phyloP scores from a whole-genome alignment of 2,329 filamentous ascomycete genomes.

The Pseudocercospora macadamiae region DNA sequence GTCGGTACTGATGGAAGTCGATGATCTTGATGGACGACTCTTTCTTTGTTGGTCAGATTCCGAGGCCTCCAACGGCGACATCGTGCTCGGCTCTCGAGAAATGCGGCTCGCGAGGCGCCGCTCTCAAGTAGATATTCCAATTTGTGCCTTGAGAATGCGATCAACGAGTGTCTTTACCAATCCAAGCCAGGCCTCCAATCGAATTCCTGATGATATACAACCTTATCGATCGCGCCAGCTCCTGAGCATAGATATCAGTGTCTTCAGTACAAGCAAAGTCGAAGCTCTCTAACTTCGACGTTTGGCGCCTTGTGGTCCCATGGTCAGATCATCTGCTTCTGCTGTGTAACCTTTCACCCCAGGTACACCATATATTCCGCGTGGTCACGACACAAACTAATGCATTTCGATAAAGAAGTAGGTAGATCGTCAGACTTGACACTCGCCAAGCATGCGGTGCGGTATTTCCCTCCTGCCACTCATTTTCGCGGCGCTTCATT shows the following conservation, averaged over 20 bases:
- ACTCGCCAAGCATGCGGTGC: not conserved
- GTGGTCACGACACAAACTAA: not conserved
- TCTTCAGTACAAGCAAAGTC: not conserved
- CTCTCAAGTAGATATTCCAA: too few relatives aligned
- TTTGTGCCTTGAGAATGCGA: too few relatives aligned
- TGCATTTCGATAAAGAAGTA: not conserved
- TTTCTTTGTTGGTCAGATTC: not conserved
- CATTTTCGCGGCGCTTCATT: not conserved
- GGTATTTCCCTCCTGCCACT: not conserved
- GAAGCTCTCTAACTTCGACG: not conserved
- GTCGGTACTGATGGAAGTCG: not conserved
- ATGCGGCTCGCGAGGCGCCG: not conserved
- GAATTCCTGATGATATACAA: too few relatives aligned
- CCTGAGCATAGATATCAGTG: not conserved
- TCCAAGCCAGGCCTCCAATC: too few relatives aligned
- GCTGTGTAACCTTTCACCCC: not conserved
- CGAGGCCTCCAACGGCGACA: not conserved
- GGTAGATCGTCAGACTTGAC: not conserved
- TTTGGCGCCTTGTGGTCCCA: not conserved
- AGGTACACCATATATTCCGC: not conserved
- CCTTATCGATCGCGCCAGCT: too few relatives aligned
- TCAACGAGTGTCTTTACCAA: too few relatives aligned
- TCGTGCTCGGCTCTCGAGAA: not conserved
- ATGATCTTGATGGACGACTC: not conserved
- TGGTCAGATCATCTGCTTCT: slow-evolving; percentile 3